Conservation (phyloP, 2,329 filamentous ascomycete genomes). For the Beauveria bassiana region DNA sequence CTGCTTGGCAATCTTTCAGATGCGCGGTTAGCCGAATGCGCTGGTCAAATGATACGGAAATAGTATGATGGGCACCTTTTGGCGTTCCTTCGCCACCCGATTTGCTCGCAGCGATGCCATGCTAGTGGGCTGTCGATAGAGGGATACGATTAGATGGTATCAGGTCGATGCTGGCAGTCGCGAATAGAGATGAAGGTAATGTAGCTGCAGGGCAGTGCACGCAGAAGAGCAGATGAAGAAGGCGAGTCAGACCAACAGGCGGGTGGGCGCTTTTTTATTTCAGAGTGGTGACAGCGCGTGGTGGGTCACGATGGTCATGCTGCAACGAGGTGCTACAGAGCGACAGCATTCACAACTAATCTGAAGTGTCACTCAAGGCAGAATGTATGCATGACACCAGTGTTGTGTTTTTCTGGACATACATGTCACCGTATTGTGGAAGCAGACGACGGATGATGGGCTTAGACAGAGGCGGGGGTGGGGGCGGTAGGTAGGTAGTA, state of each 20-base stretch:
- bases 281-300: background rate
- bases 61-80: constrained; percentile 18
- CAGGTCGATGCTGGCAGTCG: background rate
- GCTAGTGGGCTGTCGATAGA: background rate
- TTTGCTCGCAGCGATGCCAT: constrained; percentile 21
- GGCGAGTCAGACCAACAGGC: background rate
- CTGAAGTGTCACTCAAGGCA: background rate
- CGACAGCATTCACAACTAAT: background rate
- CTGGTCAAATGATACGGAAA: background rate
- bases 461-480: background rate
- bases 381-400: background rate
- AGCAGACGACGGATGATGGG: background rate
- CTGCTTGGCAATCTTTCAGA: constrained; percentile 41
- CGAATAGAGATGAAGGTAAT: no score
- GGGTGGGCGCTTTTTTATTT: constrained; percentile 3
- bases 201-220: background rate
- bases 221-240: background rate
- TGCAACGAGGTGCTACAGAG: background rate
- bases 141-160: background rate
- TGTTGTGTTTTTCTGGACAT: background rate
- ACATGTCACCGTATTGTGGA: background rate
- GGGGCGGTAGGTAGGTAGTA: background rate
- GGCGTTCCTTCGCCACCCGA: constrained; percentile 23
- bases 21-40: background rate
- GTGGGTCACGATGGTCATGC: background rate